Evolutionary conservation across 306 rosid species (phyloP).

Genomic region (Crotalaria pallida): DNA sequence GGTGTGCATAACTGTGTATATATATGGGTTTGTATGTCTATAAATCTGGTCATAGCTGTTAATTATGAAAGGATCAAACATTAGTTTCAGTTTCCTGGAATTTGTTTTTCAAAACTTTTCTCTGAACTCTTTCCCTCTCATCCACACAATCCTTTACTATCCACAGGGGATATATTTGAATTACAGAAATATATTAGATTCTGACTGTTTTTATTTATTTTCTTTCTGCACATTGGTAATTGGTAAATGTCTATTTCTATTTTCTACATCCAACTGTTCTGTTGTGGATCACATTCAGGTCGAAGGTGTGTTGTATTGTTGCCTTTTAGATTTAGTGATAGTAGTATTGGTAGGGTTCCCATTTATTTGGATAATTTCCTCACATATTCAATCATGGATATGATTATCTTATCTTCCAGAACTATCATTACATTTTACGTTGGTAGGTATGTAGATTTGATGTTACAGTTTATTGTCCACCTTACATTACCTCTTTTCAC

Average conservation of each 20-base stretch:
- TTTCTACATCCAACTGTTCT: background rate
- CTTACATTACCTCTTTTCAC: background rate
- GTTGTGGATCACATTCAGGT: background rate
- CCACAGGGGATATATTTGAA: background rate
- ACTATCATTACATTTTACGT: background rate
- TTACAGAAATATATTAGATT: background rate
- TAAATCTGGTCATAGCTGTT: background rate
- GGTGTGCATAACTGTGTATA: background rate
- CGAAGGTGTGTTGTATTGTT: background rate
- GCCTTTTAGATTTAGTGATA: background rate
- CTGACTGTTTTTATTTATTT: background rate
- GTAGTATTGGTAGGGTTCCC: background rate
- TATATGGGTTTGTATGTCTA: background rate
- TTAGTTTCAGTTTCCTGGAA: background rate
- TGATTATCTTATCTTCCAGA: background rate
- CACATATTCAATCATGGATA: background rate
- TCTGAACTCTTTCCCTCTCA: background rate
- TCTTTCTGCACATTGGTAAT: background rate
- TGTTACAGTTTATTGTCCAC: constrained; percentile 1
- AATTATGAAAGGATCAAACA: constrained; percentile 6
- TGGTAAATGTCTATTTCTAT: background rate
- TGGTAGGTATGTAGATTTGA: background rate
- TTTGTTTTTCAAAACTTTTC: background rate
- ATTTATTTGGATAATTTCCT: background rate
- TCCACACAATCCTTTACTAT: background rate